Evolutionary conservation across 768 basidiomycete genomes (phyloP).

Genomic region (Hygrocybe coccinea): DNA sequence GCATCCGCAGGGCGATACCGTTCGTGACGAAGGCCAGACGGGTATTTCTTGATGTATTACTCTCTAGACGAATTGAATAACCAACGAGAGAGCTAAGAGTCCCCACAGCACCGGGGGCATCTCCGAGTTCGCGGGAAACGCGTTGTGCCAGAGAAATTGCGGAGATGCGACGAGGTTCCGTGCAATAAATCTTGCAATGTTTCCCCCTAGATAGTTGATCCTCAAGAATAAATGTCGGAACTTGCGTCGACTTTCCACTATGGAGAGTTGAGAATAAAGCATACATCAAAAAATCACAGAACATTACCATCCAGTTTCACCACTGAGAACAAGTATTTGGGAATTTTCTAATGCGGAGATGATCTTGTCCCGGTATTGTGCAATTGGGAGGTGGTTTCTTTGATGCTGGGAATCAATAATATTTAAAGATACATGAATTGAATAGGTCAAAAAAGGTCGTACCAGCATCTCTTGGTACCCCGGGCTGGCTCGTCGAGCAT

Average conservation of each 20-base stretch:
- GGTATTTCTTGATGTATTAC: slow-evolving; percentile 74
- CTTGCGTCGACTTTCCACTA: slow-evolving; percentile 96
- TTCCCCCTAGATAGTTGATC: slow-evolving; percentile 76
- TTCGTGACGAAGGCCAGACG: slow-evolving; percentile 83
- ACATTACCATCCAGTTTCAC: slow-evolving; percentile 40
- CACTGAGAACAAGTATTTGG: slow-evolving; percentile 80
- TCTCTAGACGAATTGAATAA: slow-evolving; percentile 92
- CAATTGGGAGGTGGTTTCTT: slow-evolving; percentile 81
- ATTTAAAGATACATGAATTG: neutral
- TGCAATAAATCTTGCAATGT: slow-evolving; percentile 88
- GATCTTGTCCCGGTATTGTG: slow-evolving; percentile 71
- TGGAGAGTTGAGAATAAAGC: neutral
- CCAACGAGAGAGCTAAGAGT: slow-evolving; percentile 78
- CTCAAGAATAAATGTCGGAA: slow-evolving; percentile 91
- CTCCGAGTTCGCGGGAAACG: slow-evolving; percentile 90
- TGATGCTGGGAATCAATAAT: slow-evolving; percentile 45
- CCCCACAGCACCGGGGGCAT: slow-evolving; percentile 72
- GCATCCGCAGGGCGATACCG: slow-evolving; percentile 93
- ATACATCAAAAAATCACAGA: neutral
- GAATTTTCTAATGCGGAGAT: slow-evolving; percentile 61
- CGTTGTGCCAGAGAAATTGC: slow-evolving; percentile 94
- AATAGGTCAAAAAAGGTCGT: slow-evolving; percentile 24
- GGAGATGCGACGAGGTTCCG: slow-evolving; percentile 92
- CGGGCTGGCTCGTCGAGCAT: slow-evolving; percentile 52
- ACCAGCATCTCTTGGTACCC: slow-evolving; percentile 90